Base-by-base conservation (phyloP, 192 early-diverging fungal genomes). In the Backusella parvicylindrica region DNA sequence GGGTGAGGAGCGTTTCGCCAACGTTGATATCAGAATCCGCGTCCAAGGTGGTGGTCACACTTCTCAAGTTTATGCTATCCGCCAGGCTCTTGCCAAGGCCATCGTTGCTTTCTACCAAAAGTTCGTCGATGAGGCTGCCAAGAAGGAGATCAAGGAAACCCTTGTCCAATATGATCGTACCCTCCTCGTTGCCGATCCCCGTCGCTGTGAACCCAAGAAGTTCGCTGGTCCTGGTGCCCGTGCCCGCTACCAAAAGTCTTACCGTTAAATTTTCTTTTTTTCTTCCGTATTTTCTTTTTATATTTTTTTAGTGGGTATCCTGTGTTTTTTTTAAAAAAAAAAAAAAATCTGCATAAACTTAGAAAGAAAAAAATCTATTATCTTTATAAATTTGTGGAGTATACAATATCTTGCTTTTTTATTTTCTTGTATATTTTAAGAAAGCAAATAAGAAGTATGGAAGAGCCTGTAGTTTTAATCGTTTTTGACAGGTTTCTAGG, bases 171-270 rank as follows among this genome's bases (percentile, higher is more conserved):
- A 95, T 91, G 97, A 99, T 91, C 94, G 96, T 88, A 91, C 95
- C 80, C 95, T 99, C 65, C 93, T 99, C 65, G 97, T 99, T 75
- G 96, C 96, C 72, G 96, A 98, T 86, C 96, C 96, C 76, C 96
- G 97, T 87, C 96, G 97, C 81, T 95, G 93, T 88, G 97, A 99
- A 86, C 95, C 97, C 87, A 99, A 99, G 96, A 99, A 98, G 92
- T 99, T 99, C 84, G 97, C 96, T 87, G 97, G 97, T 91, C 87
- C 87, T 76, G 97, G 97, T 95, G 97, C 97, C 84, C 95, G 97
- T 88, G 92, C 97, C 81, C 92, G 96, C 77, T 92, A 87, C 91
- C 91, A 93, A 86, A 93, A 93, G 90, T 93, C 92, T 73, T 93
- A 93, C 90, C 92, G 92, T 93, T 93, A 92, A 91, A 83, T 30